Base-by-base conservation (phyloP, 73 alveolate species). In the Paramecium bursaria region DNA sequence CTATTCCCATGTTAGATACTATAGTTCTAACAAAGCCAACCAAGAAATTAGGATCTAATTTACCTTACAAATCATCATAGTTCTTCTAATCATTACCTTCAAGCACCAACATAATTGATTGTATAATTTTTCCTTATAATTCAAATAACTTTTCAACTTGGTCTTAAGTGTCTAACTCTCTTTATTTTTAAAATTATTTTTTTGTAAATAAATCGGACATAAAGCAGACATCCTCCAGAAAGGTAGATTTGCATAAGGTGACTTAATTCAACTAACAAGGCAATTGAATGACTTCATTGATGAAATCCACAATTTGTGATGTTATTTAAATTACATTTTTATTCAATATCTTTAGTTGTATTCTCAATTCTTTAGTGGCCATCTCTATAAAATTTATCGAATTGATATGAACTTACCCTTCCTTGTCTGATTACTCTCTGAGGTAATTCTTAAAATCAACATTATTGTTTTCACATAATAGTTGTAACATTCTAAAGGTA, bases 391-490 rank as follows among this genome's bases (percentile, higher is more conserved):
- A 67, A 67, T 67, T 67, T 9, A 67, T 67, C 33, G 50, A 25
- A 35, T 67, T 67, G 11, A 67, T 35, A n/a, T 67, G 55, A 0
- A 67, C 55, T 35, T 35, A 31, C n/a, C 44, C 82, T 39, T 67
- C 82, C 11, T 67, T 67, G 44, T 67, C 82, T 0, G 82, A 39
- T 39, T 67, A 35, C 22, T 67, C 82, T 19, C 82, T 35, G 22
- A 67, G 22, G 27, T 35, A 67, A 14, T 67, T 67, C 11, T 67
- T 67, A 53, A 67, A 39, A 21, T 67, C 9, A 35, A 67, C 82
- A 67, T 67, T 67, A 42, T 67, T 67, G 44, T 67, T 67, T 19
- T 67, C 82, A 67, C 82, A 67, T 57, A 67, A 39, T 21, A 67
- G 44, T 42, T 67, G 19, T 11, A 67, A 42, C 82, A 67, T 67